Base-by-base conservation (phyloP, 106 monocot genomes). In the Hemerocallis citrina region DNA sequence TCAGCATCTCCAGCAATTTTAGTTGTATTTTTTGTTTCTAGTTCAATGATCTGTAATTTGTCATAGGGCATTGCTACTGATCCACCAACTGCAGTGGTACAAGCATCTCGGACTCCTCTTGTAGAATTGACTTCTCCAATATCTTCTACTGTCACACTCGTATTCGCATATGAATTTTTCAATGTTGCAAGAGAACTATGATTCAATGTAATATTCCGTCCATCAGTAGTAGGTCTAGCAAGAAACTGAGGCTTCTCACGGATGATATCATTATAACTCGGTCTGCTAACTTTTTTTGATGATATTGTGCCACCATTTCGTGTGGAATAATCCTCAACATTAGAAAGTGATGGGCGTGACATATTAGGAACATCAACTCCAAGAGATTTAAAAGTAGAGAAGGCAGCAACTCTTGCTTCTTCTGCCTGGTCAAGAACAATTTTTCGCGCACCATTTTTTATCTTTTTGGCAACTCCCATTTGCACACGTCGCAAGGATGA, bases 341-440 rank as follows among this genome's bases (percentile, higher is more conserved):
- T 29, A 25, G 58, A 7, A 45, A 75, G 64, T n/a, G 61, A 15
- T 33, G 79, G 72, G 27, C 41, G 52, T 50, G 82, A 75, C 72
- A 92, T 49, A 52, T 92, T 84, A 58, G 96, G 85, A 44, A 98
- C 52, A 56, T 85, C 55, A 52, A 98, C 64, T 19, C 96, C 96
- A 67, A 98, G 91, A 37, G 85, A 88, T 50, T 80, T 81, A 55
- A 88, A 92, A 57, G 88, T 67, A 45, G 96, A 78, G 64, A 92
- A 88, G 31, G 96, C 96, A 57, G 85, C 87, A 61, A 92, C 12
- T 68, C 88, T 79, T 61, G 91, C 91, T 75, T 85, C 91, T 70
- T 98, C 96, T 63, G 96, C 96, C 66, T 98, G 84, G 19, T 98
- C 96, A 63, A 98, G 75, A 49, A 91, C 67, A 52, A 98, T 85